Base-by-base conservation (phyloP, 2,329 filamentous ascomycete species). In the Xylaria sp. region DNA sequence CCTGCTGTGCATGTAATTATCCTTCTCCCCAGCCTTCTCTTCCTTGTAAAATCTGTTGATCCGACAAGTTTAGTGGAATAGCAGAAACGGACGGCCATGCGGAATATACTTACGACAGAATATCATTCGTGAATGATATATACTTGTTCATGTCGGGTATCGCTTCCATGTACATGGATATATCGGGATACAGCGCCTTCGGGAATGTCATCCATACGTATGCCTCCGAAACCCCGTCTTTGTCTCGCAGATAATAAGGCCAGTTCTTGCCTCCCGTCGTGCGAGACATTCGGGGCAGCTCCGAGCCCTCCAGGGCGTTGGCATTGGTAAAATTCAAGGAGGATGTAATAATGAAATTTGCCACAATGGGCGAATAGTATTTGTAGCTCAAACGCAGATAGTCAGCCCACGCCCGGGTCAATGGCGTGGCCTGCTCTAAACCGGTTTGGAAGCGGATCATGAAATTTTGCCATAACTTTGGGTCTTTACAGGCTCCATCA, bases 261-360 rank as follows among this genome's bases (percentile, higher is more conserved):
- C 73, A 78, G 28, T 63, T 76, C 28, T 69, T 39, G 1, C 75
- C 72, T 0, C 74, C 73, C 20, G 34, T 65, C 1, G 72, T 74
- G 1, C 68, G 70, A 20, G 69, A 62, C 10, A 75, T 72, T 4
- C 58, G 48, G n/a, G 71, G 71, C 9, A 76, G 72, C 15, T 76
- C 73, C 0, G 62, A 66, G 3, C 67, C 68, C 56, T 78, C 76
- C 37, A 78, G 70, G 23, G 72, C 70, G 9, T 75, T 77, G 6
- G 73, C 74, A 39, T 77, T 78, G 46, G 74, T 65, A n/a, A 78
- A 78, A 6, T 76, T 74, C n/a, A 78, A 72, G 9, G 77, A 76
- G 0, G 75, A 71, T 1, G 74, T 71, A 0, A 77, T 72, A 34
- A 78, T 78, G 15, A 74, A 70, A 13, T 77, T 78, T 20, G 77